phyloP scores from a whole-genome alignment of 2,329 filamentous ascomycete genomes.

The Diaporthe australafricana region DNA sequence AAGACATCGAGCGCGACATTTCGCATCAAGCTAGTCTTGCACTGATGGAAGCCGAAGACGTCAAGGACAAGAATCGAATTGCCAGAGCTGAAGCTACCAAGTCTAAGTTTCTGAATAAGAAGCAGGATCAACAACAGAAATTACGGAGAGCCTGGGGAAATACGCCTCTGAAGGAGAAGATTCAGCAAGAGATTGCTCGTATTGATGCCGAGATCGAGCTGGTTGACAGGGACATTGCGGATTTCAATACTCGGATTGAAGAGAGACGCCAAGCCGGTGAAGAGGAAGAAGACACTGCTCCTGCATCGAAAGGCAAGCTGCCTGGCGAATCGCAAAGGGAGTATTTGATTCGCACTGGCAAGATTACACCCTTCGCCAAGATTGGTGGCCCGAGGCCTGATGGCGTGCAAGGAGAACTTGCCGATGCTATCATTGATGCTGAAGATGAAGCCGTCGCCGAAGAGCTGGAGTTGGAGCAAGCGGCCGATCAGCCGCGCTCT shows the following conservation, averaged over 20 bases:
- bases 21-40: conserved; percentile 70
- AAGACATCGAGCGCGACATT: conserved; percentile 92
- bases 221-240: conserved; percentile 78
- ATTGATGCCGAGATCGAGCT: conserved; percentile 73
- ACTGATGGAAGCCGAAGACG: conserved; percentile 71
- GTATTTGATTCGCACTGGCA: conserved; percentile 93
- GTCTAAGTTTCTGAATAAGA: conserved; percentile 72
- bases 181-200: conserved; percentile 74
- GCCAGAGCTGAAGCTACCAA: conserved; percentile 66
- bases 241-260: conserved; percentile 85
- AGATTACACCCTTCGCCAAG: conserved; percentile 95
- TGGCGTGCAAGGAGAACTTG: conserved; percentile 75
- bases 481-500: conserved; percentile 65
- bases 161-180: conserved; percentile 64
- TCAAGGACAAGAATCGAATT: conserved; percentile 72
- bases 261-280: conserved; percentile 72
- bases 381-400: conserved; percentile 73
- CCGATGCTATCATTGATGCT: conserved; percentile 83
- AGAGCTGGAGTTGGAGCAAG: conserved; percentile 55
- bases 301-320: conserved; percentile 68
- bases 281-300: conserved; percentile 53
- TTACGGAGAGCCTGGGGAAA: conserved; percentile 57
- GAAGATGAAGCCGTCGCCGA: conserved; percentile 76
- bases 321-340: conserved; percentile 87
- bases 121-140: conserved; percentile 64